Percentiles rank a stretch among this genome's conserved stretches.
These are phyloP conservation scores for Pseudonitzschia delicatissima DNA, from an alignment of 108 stramenopile species.

Conservation along the genomic window DNA sequence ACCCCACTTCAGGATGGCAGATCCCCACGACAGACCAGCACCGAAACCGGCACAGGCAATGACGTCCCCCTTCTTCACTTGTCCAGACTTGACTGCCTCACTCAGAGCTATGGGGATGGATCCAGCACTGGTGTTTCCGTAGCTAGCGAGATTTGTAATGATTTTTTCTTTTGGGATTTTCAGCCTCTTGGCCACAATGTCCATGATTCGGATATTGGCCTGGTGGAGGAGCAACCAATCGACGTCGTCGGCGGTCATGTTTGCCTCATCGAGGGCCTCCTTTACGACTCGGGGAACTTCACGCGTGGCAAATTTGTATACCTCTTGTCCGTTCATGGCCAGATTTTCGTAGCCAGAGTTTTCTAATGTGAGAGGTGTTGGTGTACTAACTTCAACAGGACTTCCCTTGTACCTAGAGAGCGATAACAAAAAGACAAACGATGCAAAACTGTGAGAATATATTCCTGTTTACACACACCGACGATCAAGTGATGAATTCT, in stretches of 20 bases:
- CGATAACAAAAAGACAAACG: not conserved
- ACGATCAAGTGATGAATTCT: too few species aligned
- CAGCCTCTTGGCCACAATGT: slow-evolving; percentile 86
- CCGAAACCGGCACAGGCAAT: slow-evolving; percentile 98
- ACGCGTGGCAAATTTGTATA: slow-evolving; percentile 95
- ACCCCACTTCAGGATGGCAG: slow-evolving; percentile 92
- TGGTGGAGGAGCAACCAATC: slow-evolving; percentile 95
- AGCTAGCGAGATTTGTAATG: slow-evolving; percentile 85
- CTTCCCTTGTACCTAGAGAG: slow-evolving; percentile 63
- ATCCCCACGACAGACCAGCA: slow-evolving; percentile 96
- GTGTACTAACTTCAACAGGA: slow-evolving; percentile 65
- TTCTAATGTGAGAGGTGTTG: slow-evolving; percentile 62
- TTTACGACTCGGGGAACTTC: slow-evolving; percentile 89
- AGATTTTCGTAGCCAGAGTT: slow-evolving; percentile 68
- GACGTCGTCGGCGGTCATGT: slow-evolving; percentile 85
- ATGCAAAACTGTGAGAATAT: too few species aligned
- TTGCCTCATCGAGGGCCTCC: slow-evolving; percentile 88
- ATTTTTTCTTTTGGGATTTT: slow-evolving; percentile 93
- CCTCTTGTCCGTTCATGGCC: slow-evolving; percentile 92
- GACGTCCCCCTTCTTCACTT: slow-evolving; percentile 96
- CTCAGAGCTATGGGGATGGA: slow-evolving; percentile 93
- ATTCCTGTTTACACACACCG: too few species aligned
- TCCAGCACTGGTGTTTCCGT: slow-evolving; percentile 95
- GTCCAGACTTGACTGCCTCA: slow-evolving; percentile 86
- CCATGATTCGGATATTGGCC: slow-evolving; percentile 98